Percentiles rank a stretch among this genome's conserved stretches.
Evolutionary conservation across 495 filamentous ascomycete species (phyloP).

Genomic region (Penicillium cinerascens): DNA sequence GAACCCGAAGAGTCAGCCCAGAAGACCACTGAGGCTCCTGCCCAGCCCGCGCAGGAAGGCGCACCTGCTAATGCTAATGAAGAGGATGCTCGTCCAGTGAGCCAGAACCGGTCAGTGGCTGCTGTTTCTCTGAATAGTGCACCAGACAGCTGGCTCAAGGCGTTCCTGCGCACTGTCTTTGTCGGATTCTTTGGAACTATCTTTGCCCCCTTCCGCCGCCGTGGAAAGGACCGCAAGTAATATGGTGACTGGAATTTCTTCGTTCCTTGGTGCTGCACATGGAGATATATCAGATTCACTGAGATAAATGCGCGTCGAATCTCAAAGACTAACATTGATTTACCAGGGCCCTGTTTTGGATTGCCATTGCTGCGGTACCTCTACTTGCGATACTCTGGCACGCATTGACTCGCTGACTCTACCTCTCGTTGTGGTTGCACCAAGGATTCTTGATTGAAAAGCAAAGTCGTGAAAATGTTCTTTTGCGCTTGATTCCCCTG

Average conservation of each 20-base stretch:
- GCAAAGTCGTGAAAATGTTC: slow-evolving; percentile 27
- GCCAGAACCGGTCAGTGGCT: slow-evolving; percentile 45
- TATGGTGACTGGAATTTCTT: slow-evolving; percentile 8
- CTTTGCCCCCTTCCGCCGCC: slow-evolving; percentile 41
- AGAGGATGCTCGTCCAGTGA: slow-evolving; percentile 37
- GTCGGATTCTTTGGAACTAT: slow-evolving; percentile 39
- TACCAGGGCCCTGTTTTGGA: slow-evolving; percentile 32
- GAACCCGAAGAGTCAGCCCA: slow-evolving; percentile 17
- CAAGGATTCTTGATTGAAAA: neutral
- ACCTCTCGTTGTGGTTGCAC: slow-evolving; percentile 6
- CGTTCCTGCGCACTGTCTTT: slow-evolving; percentile 43
- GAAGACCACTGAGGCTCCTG: slow-evolving; percentile 7
- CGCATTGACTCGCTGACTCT: slow-evolving; percentile 25
- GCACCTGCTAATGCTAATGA: slow-evolving; percentile 22
- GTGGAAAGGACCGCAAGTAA: slow-evolving; percentile 32
- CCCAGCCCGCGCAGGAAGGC: slow-evolving; percentile 1
- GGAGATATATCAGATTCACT: neutral
- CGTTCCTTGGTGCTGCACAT: slow-evolving; percentile 16
- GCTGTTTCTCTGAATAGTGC: slow-evolving; percentile 43
- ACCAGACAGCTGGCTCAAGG: slow-evolving; percentile 44
- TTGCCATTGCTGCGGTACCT: slow-evolving; percentile 29
- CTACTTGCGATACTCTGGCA: slow-evolving; percentile 33
- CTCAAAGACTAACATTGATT: slow-evolving; percentile 30
- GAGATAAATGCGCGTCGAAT: neutral
- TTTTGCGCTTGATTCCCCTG: slow-evolving; percentile 38